A percentile compares a stretch with the other conserved stretches of the same genome.
Evolutionary conservation across 768 basidiomycete genomes (phyloP).

Genomic region (Psilocybe tampanensis): DNA sequence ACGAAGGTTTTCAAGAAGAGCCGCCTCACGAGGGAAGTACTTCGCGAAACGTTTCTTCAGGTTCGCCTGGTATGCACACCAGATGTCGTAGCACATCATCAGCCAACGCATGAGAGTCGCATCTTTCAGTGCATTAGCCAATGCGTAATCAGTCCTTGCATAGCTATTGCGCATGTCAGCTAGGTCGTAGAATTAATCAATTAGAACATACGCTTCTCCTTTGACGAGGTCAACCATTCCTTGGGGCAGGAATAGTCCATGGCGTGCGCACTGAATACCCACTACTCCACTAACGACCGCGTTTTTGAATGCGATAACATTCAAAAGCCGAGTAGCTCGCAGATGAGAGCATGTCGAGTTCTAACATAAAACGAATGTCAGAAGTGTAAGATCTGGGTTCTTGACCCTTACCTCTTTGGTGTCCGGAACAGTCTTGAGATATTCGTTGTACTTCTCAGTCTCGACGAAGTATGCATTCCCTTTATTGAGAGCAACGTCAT

Average conservation of each 20-base stretch:
- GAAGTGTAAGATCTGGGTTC: not conserved
- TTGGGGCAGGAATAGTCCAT: too few species aligned
- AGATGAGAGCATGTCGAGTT: not conserved
- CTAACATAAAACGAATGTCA: not conserved
- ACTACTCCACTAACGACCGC: too few species aligned
- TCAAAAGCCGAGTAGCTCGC: too few species aligned
- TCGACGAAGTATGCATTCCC: constrained; percentile 28
- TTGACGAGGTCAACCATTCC: constrained; percentile 24
- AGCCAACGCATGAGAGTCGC: constrained; percentile 18
- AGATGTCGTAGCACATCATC: constrained; percentile 31
- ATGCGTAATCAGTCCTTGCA: constrained; percentile 24
- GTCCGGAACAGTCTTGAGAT: constrained; percentile 10
- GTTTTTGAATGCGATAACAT: too few species aligned
- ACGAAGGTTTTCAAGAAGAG: constrained; percentile 16
- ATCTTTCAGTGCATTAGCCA: constrained; percentile 19
- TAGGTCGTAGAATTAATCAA: not conserved
- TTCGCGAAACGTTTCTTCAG: constrained; percentile 17
- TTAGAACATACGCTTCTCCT: constrained; percentile 28
- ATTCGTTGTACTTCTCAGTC: constrained; percentile 13
- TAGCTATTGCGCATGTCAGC: constrained; percentile 15
- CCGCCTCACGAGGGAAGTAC: constrained; percentile 15
- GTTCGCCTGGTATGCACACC: constrained; percentile 28
- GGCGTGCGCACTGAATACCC: too few species aligned
- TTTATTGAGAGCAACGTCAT: constrained; percentile 28
- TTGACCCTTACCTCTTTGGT: not conserved